Base-by-base conservation (phyloP, 208 protist species). In the Naegleria gruberi region DNA sequence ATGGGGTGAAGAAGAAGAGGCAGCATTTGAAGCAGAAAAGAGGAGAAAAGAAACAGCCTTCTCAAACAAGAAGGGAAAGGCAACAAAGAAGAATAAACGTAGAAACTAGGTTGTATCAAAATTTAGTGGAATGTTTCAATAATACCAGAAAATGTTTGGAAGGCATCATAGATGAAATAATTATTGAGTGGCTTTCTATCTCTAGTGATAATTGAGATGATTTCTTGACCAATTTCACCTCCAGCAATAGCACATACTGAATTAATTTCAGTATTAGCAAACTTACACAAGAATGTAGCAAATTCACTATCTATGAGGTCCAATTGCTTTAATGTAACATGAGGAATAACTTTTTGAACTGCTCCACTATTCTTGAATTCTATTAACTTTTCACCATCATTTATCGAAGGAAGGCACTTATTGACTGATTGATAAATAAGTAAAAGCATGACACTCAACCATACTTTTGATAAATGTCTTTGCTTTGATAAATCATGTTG, bases 91-190 rank as follows among this genome's bases (percentile, higher is more conserved):
- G 30, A 65, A 65, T 10, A 65, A 65, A n/a, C n/a, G n/a, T n/a
- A n/a, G n/a, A n/a, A n/a, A n/a, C n/a, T n/a, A n/a, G n/a, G n/a
- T n/a, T n/a, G n/a, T n/a, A n/a, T n/a, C n/a, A n/a, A 19, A 55
- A 15, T 55, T 65, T 19, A 65, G 2, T 65, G 51, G 2, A 87
- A n/a, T 87, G 10, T 87, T 40, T 87, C 82, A 87, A 87, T 40
- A 55, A 87, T 45, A 34, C 82, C 82, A 55, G 44, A 55, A 37
- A 55, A 87, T 15, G 41, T 57, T 19, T 92, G 45, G 5, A 93
- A 12, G 37, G 57, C 90, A 87, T 94, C 92, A 85, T 93, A 94
- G 1, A 92, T 23, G 45, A 94, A 93, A 65, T 91, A 83, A 89
- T 94, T 94, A 74, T 89, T 37, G 7, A 93, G 5, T 23, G 92